phyloP scores from a whole-genome alignment of 1,284 basidiomycete genomes.

The Pseudozyma sp. region DNA sequence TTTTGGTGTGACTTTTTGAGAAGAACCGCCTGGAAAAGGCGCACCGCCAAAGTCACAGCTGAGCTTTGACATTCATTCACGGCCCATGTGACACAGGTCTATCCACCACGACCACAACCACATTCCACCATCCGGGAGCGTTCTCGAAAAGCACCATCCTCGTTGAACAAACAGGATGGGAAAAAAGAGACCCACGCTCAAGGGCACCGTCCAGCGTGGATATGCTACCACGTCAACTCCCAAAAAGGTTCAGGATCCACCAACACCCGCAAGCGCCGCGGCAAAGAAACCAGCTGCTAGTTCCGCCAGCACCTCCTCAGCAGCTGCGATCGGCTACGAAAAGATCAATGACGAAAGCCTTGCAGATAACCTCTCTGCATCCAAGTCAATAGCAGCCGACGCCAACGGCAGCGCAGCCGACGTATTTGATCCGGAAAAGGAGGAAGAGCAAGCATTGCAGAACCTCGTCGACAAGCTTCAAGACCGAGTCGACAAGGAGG shows the following conservation, averaged over 20 bases:
- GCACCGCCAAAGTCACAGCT: constrained; percentile 2
- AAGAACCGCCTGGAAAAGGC: constrained; percentile 11
- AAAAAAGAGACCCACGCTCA: constrained; percentile 66
- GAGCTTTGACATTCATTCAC: constrained; percentile 3
- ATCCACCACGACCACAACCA: constrained; percentile 3
- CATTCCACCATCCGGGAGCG: background rate
- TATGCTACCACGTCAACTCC: constrained; percentile 76
- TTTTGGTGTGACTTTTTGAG: constrained; percentile 21
- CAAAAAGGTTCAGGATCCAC: constrained; percentile 76
- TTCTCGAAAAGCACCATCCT: background rate
- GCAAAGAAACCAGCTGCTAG: constrained; percentile 65
- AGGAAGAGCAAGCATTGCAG: constrained; percentile 65
- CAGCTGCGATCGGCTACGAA: constrained; percentile 52
- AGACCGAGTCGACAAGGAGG: constrained; percentile 89
- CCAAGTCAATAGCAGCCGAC: constrained; percentile 12
- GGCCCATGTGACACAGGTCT: too few species aligned
- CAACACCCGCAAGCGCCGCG: constrained; percentile 30
- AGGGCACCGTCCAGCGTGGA: constrained; percentile 60
- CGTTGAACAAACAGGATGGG: constrained; percentile 24
- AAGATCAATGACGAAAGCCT: constrained; percentile 42
- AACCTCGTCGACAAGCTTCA: constrained; percentile 78
- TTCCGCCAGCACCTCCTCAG: constrained; percentile 21
- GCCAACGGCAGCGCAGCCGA: constrained; percentile 11
- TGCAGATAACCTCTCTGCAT: constrained; percentile 30
- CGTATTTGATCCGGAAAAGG: constrained; percentile 53